A percentile compares a stretch with the other conserved stretches of the same genome.
Evolutionary conservation across 441 rosid genomes (phyloP).

Genomic region (Erysimum pusillum): DNA sequence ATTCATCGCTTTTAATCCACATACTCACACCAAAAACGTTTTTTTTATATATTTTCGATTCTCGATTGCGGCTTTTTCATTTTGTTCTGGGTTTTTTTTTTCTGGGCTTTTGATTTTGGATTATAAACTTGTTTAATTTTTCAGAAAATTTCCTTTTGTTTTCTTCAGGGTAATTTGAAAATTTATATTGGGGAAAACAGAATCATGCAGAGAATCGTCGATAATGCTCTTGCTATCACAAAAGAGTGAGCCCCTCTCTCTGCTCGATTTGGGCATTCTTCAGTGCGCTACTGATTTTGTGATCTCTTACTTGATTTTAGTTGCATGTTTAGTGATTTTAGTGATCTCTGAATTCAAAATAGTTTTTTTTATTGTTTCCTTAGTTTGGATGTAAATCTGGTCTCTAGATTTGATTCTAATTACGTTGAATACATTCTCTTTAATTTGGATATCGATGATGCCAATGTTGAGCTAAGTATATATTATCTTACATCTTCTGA

Average conservation of each 20-base stretch:
- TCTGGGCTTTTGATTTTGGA: conserved; percentile 1
- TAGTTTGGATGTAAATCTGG: conserved; percentile 7
- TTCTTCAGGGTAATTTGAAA: conserved; percentile 14
- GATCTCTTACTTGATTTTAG: neutral
- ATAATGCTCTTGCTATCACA: conserved; percentile 76
- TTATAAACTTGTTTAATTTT: neutral
- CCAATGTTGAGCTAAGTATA: neutral
- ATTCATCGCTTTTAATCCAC: conserved; percentile 20
- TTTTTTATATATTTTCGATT: neutral
- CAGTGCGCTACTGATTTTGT: neutral
- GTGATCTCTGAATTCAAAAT: conserved; percentile 4
- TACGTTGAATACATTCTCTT: neutral
- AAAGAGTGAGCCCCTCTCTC: conserved; percentile 73
- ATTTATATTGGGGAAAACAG: conserved; percentile 8
- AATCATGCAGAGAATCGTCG: conserved; percentile 81
- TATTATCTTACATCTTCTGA: conserved; percentile 10
- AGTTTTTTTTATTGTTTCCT: neutral
- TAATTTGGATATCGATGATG: neutral
- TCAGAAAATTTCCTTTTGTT: neutral
- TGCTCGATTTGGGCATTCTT: conserved; percentile 14
- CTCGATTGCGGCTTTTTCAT: conserved; percentile 8
- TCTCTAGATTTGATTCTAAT: neutral
- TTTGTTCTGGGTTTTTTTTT: conserved; percentile 12
- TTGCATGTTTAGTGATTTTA: neutral
- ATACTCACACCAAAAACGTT: neutral